Evolutionary conservation across 352 stramenopile genomes (phyloP), one percentile per base, ranked within the genome.

Genomic region (Pythium folliculosum): DNA sequence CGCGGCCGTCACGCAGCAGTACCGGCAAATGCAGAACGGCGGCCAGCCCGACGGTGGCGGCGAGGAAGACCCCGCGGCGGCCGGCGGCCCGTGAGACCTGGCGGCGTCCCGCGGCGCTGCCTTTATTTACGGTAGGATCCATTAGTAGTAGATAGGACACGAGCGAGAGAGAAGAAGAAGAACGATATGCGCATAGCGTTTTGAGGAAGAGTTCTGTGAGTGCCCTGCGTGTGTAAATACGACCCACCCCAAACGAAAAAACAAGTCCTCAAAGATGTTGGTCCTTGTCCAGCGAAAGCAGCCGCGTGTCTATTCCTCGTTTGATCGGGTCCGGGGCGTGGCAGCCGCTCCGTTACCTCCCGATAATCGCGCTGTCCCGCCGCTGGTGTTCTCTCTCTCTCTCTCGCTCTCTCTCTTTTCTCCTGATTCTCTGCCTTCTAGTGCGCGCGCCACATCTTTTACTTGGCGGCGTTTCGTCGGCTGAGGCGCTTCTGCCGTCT

Each of bases 1-100:
- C 45, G 86, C 86, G 17, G 88, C 88, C 16, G 88, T 96, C 21
- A 96, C 88, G 21, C 84, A 96, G 63, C 87, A 96, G 71, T 96
- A 96, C 37, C 85, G 84, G 2, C 84, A 94, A 65, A 84, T 92
- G 80, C 84, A 94, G 68, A 88, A 68, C 48, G 82, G 69, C 70
- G 74, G 22, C 25, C 66, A 80, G 60, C 64, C 79, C 51, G 61
- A 56, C 23, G 67, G 61, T 21, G 61, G 61, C 23, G 63, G 40
- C 23, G 63, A 47, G 16, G 64, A 69, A 13, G 69, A 75, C 27
- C 53, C 47, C 1, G 40, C 66, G 7, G 54, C 50, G 25, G 58
- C 44, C 50, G 49, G 49, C 16, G 21, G 45, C 38, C 38, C 66
- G 55, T 67, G 38, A 49, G 5, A 3, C 6, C 12, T 5, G 32